A percentile compares a stretch with the other conserved stretches of the same genome.
Evolutionary conservation across 129 eudicot genomes (phyloP).

Genomic region (Kitagawia praeruptora): DNA sequence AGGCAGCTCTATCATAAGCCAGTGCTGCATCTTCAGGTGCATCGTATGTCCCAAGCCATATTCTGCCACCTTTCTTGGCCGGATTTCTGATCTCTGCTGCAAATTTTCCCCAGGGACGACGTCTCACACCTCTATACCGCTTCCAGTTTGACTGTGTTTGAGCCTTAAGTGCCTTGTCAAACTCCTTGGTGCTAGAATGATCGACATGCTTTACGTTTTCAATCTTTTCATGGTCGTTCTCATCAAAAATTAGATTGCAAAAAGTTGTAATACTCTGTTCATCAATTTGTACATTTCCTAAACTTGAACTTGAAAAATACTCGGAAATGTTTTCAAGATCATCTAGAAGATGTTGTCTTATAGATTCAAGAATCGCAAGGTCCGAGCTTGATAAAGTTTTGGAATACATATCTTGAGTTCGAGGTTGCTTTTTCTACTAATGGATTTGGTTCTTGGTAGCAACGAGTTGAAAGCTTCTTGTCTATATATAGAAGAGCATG

Average conservation of each 20-base stretch:
- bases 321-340: neutral
- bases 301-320: neutral
- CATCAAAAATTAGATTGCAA: neutral
- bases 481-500: conserved; percentile 9
- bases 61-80: conserved; percentile 16
- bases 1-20: conserved; percentile 21
- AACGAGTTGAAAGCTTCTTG: neutral
- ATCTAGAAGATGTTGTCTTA: conserved; percentile 11
- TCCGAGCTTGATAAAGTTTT: neutral
- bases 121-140: conserved; percentile 30
- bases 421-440: neutral
- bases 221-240: neutral
- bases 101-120: conserved; percentile 38
- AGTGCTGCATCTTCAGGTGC: conserved; percentile 19
- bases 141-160: conserved; percentile 8
- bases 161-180: neutral
- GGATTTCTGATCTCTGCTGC: conserved; percentile 35
- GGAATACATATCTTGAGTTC: conserved; percentile 1
- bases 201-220: neutral
- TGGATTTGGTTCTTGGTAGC: neutral
- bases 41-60: conserved; percentile 22
- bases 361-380: conserved; percentile 11
- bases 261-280: neutral
- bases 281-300: neutral
- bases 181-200: neutral